Percentiles rank a stretch among this genome's conserved stretches.
phyloP scores from a whole-genome alignment of 805 yeast genomes.

The Barnettozyma salicaria region DNA sequence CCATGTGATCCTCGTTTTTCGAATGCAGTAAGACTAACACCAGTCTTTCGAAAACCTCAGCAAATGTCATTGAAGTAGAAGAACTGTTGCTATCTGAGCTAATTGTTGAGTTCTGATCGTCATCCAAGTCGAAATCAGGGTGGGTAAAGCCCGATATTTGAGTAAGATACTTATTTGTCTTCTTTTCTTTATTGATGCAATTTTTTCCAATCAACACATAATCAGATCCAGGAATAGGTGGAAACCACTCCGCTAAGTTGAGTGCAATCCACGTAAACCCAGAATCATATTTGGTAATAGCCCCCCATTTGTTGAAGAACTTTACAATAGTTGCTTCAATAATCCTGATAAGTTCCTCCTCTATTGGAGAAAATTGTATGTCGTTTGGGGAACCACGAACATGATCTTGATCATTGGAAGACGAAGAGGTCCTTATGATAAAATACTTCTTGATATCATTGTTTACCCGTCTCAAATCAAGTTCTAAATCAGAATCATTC shows the following conservation, averaged over 20 bases:
- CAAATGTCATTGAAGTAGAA: conserved; percentile 39
- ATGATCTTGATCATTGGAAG: neutral
- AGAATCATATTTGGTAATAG: conserved; percentile 66
- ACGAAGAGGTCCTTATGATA: conserved; percentile 29
- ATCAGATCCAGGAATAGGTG: conserved; percentile 34
- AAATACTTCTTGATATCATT: conserved; percentile 60
- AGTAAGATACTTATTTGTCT: conserved; percentile 20
- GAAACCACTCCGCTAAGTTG: conserved; percentile 85
- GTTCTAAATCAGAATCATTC: conserved; percentile 29
- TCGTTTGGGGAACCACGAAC: conserved; percentile 13
- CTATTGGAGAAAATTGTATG: conserved; percentile 29
- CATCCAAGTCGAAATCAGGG: conserved; percentile 23
- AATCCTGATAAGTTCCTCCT: conserved; percentile 46
- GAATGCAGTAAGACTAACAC: conserved; percentile 67
- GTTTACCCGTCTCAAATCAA: conserved; percentile 33
- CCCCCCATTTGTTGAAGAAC: conserved; percentile 76
- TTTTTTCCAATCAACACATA: conserved; percentile 25
- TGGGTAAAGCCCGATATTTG: conserved; percentile 13
- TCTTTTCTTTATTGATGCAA: conserved; percentile 14
- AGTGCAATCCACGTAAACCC: conserved; percentile 86
- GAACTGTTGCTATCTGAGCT: conserved; percentile 18
- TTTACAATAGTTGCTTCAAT: conserved; percentile 55
- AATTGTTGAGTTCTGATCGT: conserved; percentile 11
- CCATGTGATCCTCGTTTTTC: conserved; percentile 13
- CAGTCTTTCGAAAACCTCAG: conserved; percentile 68